These are phyloP conservation scores for Cucumis cinereus DNA, from an alignment of 306 rosid genomes.

Conservation along the genomic window DNA sequence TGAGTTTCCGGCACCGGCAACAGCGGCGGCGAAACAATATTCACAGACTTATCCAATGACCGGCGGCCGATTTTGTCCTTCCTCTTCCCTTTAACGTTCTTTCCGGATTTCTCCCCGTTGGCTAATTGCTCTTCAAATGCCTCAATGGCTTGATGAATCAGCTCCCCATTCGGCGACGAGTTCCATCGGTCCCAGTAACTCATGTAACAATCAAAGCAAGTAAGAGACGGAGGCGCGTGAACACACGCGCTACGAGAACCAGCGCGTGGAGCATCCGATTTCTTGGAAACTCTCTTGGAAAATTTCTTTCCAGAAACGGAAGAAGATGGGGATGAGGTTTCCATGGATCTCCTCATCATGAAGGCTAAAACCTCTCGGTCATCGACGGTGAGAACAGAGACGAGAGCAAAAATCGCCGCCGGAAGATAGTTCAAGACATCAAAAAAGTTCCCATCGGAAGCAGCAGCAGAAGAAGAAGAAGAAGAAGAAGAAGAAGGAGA, in stretches of 20 bases:
- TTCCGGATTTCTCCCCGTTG: slow-evolving; percentile 30
- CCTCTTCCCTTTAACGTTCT: slow-evolving; percentile 21
- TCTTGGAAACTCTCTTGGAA: slow-evolving; percentile 14
- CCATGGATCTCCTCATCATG: slow-evolving; percentile 32
- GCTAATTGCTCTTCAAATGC: slow-evolving; percentile 48
- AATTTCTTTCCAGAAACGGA: slow-evolving; percentile 16
- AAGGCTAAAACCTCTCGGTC: slow-evolving; percentile 66
- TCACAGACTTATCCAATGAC: not conserved
- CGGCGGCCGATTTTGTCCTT: slow-evolving; percentile 19
- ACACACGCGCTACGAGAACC: not conserved
- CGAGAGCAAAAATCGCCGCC: slow-evolving; percentile 35
- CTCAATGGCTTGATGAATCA: slow-evolving; percentile 50
- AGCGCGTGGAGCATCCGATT: not conserved
- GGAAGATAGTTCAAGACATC: slow-evolving; percentile 40
- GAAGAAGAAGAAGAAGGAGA: slow-evolving; percentile 27
- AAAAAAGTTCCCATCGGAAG: slow-evolving; percentile 17
- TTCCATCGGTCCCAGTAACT: slow-evolving; percentile 57
- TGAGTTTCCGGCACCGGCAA: not conserved
- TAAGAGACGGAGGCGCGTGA: slow-evolving; percentile 31
- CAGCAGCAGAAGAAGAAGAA: not conserved
- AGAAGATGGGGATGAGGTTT: slow-evolving; percentile 10
- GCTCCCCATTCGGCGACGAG: slow-evolving; percentile 45
- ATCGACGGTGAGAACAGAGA: slow-evolving; percentile 28
- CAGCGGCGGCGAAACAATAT: not conserved
- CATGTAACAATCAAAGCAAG: slow-evolving; percentile 51